Conservation (phyloP, 805 yeast genomes). For the Clavispora vitiphila region DNA sequence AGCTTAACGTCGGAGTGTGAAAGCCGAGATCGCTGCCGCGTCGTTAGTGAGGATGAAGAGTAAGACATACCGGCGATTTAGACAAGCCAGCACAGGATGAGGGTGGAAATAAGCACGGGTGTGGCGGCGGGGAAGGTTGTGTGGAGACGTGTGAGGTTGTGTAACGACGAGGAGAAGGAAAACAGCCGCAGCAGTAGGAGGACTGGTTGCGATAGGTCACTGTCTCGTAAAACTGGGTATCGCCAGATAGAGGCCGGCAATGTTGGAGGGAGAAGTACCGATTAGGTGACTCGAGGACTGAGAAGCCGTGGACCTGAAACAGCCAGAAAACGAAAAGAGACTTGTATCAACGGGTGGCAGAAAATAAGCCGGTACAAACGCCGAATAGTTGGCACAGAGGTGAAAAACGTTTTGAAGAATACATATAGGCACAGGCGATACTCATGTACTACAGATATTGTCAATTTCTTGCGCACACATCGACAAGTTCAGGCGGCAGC, state of each 20-base stretch:
- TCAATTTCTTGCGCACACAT: not conserved
- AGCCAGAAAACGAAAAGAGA: not conserved
- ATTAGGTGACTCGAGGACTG: not conserved
- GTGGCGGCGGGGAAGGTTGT: not conserved
- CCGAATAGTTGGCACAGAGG: not conserved
- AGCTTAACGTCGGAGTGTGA: constrained; percentile 24
- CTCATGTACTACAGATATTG: constrained; percentile 1
- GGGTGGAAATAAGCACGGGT: not conserved
- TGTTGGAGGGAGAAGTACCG: no score
- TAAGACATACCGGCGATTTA: not conserved
- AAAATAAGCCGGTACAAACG: not conserved
- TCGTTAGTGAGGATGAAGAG: constrained; percentile 1
- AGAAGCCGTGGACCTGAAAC: not conserved
- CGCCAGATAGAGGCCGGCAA: no score
- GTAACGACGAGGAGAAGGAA: no score
- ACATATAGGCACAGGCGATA: not conserved
- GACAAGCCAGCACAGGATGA: no score
- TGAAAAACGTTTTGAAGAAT: not conserved
- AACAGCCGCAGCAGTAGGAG: no score
- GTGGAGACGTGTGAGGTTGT: no score
- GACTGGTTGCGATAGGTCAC: no score
- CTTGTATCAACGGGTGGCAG: not conserved
- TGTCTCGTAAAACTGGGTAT: no score
- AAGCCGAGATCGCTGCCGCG: constrained; percentile 21
- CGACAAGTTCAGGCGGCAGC: not conserved